These are phyloP conservation scores for Salisapilia sapeloensis DNA, from an alignment of 352 stramenopile genomes.

Conservation along the genomic window DNA sequence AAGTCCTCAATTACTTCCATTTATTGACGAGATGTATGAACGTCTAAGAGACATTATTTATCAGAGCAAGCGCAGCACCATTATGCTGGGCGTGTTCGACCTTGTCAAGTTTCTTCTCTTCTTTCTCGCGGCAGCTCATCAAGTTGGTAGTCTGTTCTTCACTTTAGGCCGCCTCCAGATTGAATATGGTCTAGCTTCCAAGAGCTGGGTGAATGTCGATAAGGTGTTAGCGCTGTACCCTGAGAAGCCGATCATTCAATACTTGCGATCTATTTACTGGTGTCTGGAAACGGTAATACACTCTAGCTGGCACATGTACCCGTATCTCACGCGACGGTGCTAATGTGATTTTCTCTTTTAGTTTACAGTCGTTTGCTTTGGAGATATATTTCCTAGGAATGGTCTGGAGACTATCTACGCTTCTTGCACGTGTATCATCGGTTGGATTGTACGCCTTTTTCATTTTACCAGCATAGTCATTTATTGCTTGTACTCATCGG, in stretches of 20 bases:
- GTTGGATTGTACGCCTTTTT: conserved; percentile 12
- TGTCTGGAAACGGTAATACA: conserved; percentile 7
- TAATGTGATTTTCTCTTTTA: background rate
- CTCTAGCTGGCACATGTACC: background rate
- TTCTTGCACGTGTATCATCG: conserved; percentile 5
- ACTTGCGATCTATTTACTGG: conserved; percentile 9
- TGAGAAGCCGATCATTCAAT: conserved; percentile 4
- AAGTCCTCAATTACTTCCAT: conserved; percentile 7
- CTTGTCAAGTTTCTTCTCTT: conserved; percentile 12
- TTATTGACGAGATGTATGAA: conserved; percentile 8
- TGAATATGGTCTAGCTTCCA: conserved; percentile 4
- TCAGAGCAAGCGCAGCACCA: conserved; percentile 4
- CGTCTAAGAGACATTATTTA: conserved; percentile 9
- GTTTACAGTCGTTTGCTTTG: conserved; percentile 14
- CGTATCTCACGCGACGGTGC: background rate
- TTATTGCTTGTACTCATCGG: too few relatives aligned
- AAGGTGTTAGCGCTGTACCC: conserved; percentile 5
- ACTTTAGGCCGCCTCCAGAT: conserved; percentile 5
- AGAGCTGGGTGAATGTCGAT: conserved; percentile 8
- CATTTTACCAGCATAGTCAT: too few relatives aligned
- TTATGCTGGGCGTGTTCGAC: conserved; percentile 9
- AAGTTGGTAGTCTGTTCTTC: conserved; percentile 11
- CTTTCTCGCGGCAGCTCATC: conserved; percentile 11
- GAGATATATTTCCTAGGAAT: conserved; percentile 7
- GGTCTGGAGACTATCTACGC: conserved; percentile 7